Evolutionary conservation across 108 stramenopile genomes (phyloP), one percentile per base, ranked within the genome.

Genomic region (Skeletonema menzelii): DNA sequence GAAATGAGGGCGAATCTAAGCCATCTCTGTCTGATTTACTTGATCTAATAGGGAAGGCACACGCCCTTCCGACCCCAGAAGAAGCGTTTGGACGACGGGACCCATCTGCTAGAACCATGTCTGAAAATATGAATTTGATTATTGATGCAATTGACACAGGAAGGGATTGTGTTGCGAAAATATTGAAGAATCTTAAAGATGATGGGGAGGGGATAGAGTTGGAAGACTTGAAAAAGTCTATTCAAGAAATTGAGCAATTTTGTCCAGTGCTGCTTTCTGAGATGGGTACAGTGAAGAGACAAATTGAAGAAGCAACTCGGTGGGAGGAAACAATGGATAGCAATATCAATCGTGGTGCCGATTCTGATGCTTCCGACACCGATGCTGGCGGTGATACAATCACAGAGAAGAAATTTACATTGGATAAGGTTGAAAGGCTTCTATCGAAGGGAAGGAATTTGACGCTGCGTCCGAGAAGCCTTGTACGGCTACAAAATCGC

Each of bases 161-260:
- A 32, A 72, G 78, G 34, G 70, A 79, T 58, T 79, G 67, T 61
- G 67, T 67, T 56, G 78, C 78, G 35, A 49, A 67, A 56, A 72
- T 79, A 34, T 53, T 79, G 37, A 53, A 60, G 59, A 28, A 57
- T 24, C 62, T 79, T 0, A 79, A 87, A 42, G 79, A 88, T 40
- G 71, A 83, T 34, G 69, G 78, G 26, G 77, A 63, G n/a, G 91
- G 91, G 42, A 71, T 88, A 30, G 89, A 92, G 70, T 40, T 86
- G n/a, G 84, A 85, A 40, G 63, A 63, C 11, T 66, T 90, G 49
- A 74, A 74, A 28, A 88, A 85, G 56, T 71, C 59, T 12, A 53
- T 88, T 58, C 65, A 80, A 42, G 73, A 85, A 22, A 63, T 80
- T 28, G 72, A 67, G 22, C 76, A 60, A 55, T 27, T 53, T 27